Evolutionary conservation across 2,329 filamentous ascomycete genomes (phyloP), one percentile per base, ranked within the genome.

Genomic region (Immersiporthe knoxdaviesiana): DNA sequence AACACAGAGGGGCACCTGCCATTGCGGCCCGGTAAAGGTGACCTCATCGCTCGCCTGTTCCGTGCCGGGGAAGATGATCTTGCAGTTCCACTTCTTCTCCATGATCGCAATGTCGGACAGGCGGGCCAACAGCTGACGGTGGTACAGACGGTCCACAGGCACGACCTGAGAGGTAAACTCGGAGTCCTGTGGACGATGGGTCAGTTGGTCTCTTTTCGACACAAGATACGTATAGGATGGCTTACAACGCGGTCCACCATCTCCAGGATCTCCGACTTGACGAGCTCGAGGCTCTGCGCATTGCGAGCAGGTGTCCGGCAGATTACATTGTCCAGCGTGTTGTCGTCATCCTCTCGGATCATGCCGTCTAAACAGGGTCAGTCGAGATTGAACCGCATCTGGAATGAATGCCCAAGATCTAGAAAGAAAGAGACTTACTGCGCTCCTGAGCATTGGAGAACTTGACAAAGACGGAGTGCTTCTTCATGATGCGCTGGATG

Each of bases 401-500:
- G 18, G 14, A 18, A 2, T 10, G 62, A n/a, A 27, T 21, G 62
- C 14, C n/a, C 39, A 21, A 54, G 30, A 14, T 39, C 30, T 10
- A 37, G 4, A 39, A 39, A n/a, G 32, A 50, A 30, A n/a, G 35
- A 44, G 35, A 67, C 73, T 47, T 76, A 83, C 93, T 96, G 77
- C 96, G 91, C 78, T 99, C 96, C 94, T 98, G 98, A 21, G 96
- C 96, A 75, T 99, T 99, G 73, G 94, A 97, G 77, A 99, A 99
- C 79, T 99, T 99, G 83, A 99, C 96, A 76, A 99, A 99, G 74
- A 99, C 96, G 0, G 96, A 98, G 81, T 99, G 97, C 82, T 98
- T 98, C 85, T 99, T 98, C 96, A 99, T 99, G 83, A 99, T 98
- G 67, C 95, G 93, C 80, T 99, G 96, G 74, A 99, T 99, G 77